Evolutionary conservation across 1,284 basidiomycete species (phyloP), one percentile per base, ranked within the genome.

Genomic region (Ustilago sp.): DNA sequence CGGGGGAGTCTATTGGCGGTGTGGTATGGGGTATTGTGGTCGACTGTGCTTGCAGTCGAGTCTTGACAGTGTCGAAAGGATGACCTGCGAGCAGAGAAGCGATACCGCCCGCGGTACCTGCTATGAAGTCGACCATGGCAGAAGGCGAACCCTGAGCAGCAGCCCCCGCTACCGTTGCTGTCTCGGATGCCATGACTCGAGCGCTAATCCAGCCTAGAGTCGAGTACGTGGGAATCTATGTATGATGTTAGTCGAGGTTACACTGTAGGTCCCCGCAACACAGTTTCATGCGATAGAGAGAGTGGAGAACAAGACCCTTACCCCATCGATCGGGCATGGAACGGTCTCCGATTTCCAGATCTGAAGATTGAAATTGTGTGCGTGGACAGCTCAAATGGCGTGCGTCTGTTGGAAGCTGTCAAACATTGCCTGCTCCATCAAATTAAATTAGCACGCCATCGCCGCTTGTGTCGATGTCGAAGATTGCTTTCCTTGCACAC

Each of bases 11-110:
- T 67, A 51, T 65, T 35, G 74, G 45, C 2, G 64, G 17, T 35
- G 55, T 43, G n/a, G 48, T 12, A 19, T 35, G 43, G 13, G 56
- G 31, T 12, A 39, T 15, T n/a, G 54, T 8, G 19, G 56, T 48
- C 2, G 56, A 19, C n/a, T 78, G 78, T 1, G 78, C 63, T 51
- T 84, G 83, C 3, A 84, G 65, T 11, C 83, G 69, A 12, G 82
- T 84, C 74, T 84, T 84, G 67, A 84, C 68, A 3, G 83, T 84
- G 51, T 84, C 83, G 47, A 83, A 83, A 32, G 82, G 82, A 64
- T 83, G 82, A 0, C 82, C 82, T 2, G 79, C 81, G 0, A 81
- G 52, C 1, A 83, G 65, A 8, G 75, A 79, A 35, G 78, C 82
- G 36, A 83, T 69, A 36, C 81, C 80, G 34, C 68, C 83, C 5